Percentiles rank a stretch among this genome's conserved stretches.
Evolutionary conservation across 2,329 filamentous ascomycete species (phyloP).

Genomic region (Waltergamsia citrina): DNA sequence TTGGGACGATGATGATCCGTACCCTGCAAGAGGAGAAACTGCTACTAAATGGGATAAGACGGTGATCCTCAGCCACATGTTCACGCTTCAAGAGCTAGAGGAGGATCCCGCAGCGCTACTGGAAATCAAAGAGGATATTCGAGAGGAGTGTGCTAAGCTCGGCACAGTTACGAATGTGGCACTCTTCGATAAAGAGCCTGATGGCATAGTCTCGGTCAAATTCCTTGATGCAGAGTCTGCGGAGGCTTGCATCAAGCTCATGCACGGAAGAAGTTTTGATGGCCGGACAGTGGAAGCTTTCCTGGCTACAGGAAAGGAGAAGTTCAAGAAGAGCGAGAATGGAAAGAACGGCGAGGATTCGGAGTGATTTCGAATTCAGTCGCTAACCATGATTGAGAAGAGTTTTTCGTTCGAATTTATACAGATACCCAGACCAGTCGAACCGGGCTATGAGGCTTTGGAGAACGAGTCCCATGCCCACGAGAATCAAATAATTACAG

Average conservation of each 20-base stretch:
- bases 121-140: constrained; percentile 91
- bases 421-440: too few species aligned
- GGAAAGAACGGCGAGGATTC: constrained; percentile 35
- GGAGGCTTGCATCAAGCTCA: constrained; percentile 59
- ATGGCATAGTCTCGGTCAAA: constrained; percentile 77
- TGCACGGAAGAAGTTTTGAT: constrained; percentile 75
- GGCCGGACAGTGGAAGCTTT: constrained; percentile 63
- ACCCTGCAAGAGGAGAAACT: constrained; percentile 29
- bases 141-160: constrained; percentile 79
- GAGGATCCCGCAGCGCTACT: constrained; percentile 75
- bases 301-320: constrained; percentile 61
- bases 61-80: constrained; percentile 88
- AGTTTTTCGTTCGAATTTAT: too few species aligned
- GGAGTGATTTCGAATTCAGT: too few species aligned
- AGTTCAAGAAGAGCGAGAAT: constrained; percentile 58
- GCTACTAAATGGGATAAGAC: constrained; percentile 60
- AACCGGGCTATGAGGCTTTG: too few species aligned
- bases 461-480: too few species aligned
- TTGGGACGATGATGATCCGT: constrained; percentile 80
- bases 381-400: too few species aligned
- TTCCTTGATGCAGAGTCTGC: constrained; percentile 68
- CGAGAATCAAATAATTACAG: too few species aligned
- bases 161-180: constrained; percentile 87
- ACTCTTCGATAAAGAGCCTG: constrained; percentile 76
- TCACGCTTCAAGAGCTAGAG: constrained; percentile 75